Base-by-base conservation (phyloP, 352 stramenopile species). In the Phytophthora capsici region DNA sequence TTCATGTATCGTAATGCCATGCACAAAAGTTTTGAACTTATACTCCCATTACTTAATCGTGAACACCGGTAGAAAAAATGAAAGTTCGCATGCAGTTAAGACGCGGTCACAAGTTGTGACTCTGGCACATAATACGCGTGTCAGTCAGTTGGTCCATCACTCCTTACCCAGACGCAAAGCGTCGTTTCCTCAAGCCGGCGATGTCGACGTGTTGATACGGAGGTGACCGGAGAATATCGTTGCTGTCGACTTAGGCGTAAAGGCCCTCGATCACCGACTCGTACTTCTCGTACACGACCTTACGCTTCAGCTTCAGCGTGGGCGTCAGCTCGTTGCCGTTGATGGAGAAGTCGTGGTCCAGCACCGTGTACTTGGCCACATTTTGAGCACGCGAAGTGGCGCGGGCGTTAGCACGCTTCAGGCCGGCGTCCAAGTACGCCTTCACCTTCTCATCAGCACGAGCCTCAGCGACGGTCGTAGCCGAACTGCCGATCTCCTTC, bases 301-400 rank as follows among this genome's bases (percentile, higher is more conserved):
- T 90, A 55, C 96, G 92, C 88, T 98, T 98, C 38, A 98, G 77
- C 79, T 99, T 99, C 60, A 99, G 81, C 64, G 96, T 99, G 32
- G 96, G 94, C 47, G 96, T 99, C n/a, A 99, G 78, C 67, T 98
- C 95, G 57, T 93, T 90, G 43, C 80, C 90, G 44, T 70, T 63
- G 37, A 98, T 91, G 34, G 85, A 95, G 61, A 99, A 98, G 75
- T 98, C 93, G 50, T 76, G 82, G 52, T 93, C 78, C 17, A 98
- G 69, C 40, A 98, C 77, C 51, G 79, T 63, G 69, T 85, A 98
- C 78, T 98, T 98, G 66, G 69, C 82, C 12, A 98, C 67, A 64
- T 84, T 90, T 68, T 95, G 85, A 45, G 88, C 87, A 52, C 86
- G 87, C 63, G 87, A 95, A n/a, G 86, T 91, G 16, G 86, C 82